Evolutionary conservation across 768 basidiomycete species (phyloP).

Genomic region (Pholiota microspora): DNA sequence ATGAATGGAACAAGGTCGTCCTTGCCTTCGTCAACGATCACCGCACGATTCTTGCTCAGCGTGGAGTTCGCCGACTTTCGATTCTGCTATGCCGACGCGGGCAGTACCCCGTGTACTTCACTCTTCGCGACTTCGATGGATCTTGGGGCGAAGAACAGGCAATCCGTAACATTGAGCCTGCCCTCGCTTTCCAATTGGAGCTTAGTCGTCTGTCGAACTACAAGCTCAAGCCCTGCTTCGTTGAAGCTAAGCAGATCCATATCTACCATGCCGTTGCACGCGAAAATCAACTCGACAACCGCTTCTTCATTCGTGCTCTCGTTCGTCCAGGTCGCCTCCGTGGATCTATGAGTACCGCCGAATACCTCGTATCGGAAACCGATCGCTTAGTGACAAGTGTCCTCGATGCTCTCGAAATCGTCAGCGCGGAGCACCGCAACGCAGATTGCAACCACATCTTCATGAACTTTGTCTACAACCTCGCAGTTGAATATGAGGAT

Average conservation of each 20-base stretch:
- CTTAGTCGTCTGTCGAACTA: slow-evolving; percentile 96
- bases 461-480: slow-evolving; percentile 98
- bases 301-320: slow-evolving; percentile 97
- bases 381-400: slow-evolving; percentile 94
- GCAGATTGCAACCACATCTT: slow-evolving; percentile 99
- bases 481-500: slow-evolving; percentile 93
- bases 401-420: slow-evolving; percentile 93
- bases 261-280: slow-evolving; percentile 94
- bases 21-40: slow-evolving; percentile 70
- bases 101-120: slow-evolving; percentile 94
- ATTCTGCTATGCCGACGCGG: slow-evolving; percentile 89
- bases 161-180: slow-evolving; percentile 98
- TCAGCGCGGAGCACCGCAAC: slow-evolving; percentile 83
- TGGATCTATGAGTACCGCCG: slow-evolving; percentile 90
- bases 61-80: slow-evolving; percentile 90
- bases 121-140: slow-evolving; percentile 71
- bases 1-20: slow-evolving; percentile 74
- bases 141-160: slow-evolving; percentile 92
- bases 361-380: slow-evolving; percentile 98
- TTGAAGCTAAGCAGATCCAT: slow-evolving; percentile 96
- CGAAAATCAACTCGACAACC: slow-evolving; percentile 96
- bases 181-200: slow-evolving; percentile 96
- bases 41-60: slow-evolving; percentile 55
- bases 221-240: slow-evolving; percentile 93
- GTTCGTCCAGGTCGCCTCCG: slow-evolving; percentile 93